phyloP scores from a whole-genome alignment of 2,329 filamentous ascomycete genomes.

The Fusarium miscanthi region DNA sequence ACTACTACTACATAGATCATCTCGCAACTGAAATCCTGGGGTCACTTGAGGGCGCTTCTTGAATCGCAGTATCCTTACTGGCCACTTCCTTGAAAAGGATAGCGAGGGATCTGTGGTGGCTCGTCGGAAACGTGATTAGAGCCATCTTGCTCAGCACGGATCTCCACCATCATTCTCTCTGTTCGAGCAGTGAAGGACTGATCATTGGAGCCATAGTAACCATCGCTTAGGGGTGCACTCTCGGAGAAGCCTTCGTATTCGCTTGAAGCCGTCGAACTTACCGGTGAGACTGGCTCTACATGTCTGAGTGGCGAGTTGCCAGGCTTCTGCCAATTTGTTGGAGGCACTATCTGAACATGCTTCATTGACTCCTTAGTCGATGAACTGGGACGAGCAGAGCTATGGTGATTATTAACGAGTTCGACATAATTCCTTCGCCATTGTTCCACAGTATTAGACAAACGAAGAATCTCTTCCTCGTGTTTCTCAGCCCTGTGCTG shows the following conservation, averaged over 20 bases:
- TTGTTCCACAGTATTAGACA: neutral
- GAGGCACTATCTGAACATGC: neutral
- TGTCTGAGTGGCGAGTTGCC: neutral
- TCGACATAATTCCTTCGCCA: neutral
- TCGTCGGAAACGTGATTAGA: neutral
- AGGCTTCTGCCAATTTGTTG: neutral
- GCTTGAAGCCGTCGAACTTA: neutral
- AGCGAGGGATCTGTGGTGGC: neutral
- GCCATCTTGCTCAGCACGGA: neutral
- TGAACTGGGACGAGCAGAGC: neutral
- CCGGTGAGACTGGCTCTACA: neutral
- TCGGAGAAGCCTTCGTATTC: neutral
- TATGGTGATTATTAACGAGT: neutral
- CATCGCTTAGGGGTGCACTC: neutral
- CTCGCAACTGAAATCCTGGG: neutral
- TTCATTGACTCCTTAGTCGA: neutral
- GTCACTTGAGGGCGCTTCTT: neutral
- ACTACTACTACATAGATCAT: neutral
- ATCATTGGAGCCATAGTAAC: neutral
- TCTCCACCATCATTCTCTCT: neutral
- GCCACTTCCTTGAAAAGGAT: neutral
- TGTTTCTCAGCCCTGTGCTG: neutral
- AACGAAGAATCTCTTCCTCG: neutral
- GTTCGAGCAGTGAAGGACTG: neutral
- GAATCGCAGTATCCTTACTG: neutral